Percentiles rank a stretch among this genome's conserved stretches.
Conservation (phyloP, 805 yeast species). For the Metschnikowia vanudenii region DNA sequence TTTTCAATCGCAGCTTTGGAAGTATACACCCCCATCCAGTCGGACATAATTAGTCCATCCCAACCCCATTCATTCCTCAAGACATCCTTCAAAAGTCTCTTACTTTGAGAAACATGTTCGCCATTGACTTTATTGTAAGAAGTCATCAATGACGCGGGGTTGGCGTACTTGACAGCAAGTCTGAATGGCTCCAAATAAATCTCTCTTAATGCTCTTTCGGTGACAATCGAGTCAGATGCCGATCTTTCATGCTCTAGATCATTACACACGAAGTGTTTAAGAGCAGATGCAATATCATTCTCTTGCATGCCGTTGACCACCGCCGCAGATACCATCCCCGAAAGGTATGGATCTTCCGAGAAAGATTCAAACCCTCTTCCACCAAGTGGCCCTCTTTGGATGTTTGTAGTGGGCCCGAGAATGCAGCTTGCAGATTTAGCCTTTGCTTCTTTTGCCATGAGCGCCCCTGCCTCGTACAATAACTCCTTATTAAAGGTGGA, state of each 20-base stretch:
- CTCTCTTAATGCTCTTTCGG: slow-evolving; percentile 33
- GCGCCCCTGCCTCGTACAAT: slow-evolving; percentile 28
- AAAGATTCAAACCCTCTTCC: slow-evolving; percentile 37
- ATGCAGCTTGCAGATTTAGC: slow-evolving; percentile 32
- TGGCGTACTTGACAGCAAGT: slow-evolving; percentile 30
- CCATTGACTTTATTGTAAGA: slow-evolving; percentile 34
- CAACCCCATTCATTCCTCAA: slow-evolving; percentile 33
- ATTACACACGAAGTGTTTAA: slow-evolving; percentile 34
- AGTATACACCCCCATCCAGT: slow-evolving; percentile 35
- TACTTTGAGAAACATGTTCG: slow-evolving; percentile 28
- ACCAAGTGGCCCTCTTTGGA: slow-evolving; percentile 35
- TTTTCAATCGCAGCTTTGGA: slow-evolving; percentile 26
- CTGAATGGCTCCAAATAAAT: slow-evolving; percentile 36
- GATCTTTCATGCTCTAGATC: slow-evolving; percentile 34
- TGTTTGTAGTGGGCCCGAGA: slow-evolving; percentile 33
- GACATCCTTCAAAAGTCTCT: slow-evolving; percentile 23
- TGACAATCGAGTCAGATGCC: slow-evolving; percentile 28
- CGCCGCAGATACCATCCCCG: slow-evolving; percentile 28
- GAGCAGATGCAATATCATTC: slow-evolving; percentile 30
- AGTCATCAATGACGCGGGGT: slow-evolving; percentile 33
- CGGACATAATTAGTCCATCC: slow-evolving; percentile 35
- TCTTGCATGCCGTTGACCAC: slow-evolving; percentile 31
- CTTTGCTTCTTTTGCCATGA: slow-evolving; percentile 35
- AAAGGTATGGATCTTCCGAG: slow-evolving; percentile 33
- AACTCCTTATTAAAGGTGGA: slow-evolving; percentile 31